Evolutionary conservation across 1,284 basidiomycete species (phyloP), one percentile per base, ranked within the genome.

Genomic region (Agaricales sp.): DNA sequence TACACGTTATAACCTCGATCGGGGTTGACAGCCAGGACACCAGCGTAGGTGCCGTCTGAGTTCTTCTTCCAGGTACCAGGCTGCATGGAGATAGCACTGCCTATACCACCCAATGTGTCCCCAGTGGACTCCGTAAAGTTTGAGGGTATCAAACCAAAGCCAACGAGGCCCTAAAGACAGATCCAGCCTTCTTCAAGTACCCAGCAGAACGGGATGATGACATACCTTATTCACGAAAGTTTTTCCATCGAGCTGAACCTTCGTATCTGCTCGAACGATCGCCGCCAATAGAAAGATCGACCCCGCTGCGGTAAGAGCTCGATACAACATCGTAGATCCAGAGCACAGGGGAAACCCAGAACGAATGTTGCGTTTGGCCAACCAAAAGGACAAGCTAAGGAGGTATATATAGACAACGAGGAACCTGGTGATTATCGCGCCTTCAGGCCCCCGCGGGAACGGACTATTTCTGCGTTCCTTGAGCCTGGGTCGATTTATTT

Each of bases 1-100:
- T 52, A 73, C 69, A 72, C 61, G 53, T 75, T 74, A 56, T 67
- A 73, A 22, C 74, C 77, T 21, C 77, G 70, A 59, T 80, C 78
- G 4, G 77, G 76, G 51, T 75, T 71, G 3, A 71, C 66, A 16
- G 74, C 59, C 26, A 80, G 60, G 4, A 67, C 72, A 24, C 76
- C 76, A 13, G 62, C 64, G 55, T 46, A 50, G 6, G 43, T 26
- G 11, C 49, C 49, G 30, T 50, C 24, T 8, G 8, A 4, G n/a
- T 37, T 19, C 44, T 54, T 48, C 24, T 43, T 50, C 60, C 62
- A 68, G 8, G 64, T 60, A 4, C 62, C 61, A 8, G 52, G 59
- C 53, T 71, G 68, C 51, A 71, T 49, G 4, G 66, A 61, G 30
- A 70, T 65, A 6, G 67, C 68, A 47, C 68, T 67, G 11, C 70